phyloP scores from a whole-genome alignment of 768 basidiomycete species.

The Strobilomyces dryophilus region DNA sequence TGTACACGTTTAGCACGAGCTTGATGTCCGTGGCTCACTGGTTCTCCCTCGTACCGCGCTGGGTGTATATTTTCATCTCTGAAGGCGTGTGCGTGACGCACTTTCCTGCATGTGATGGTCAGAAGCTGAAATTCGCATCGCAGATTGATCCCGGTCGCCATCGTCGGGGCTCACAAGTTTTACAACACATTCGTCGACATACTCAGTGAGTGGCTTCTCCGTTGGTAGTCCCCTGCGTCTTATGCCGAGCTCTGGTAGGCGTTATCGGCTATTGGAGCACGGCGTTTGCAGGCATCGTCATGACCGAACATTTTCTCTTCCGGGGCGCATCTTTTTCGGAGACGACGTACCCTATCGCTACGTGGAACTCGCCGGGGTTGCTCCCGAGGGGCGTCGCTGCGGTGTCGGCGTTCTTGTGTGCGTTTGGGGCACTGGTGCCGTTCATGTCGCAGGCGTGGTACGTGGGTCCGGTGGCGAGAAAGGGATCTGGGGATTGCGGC shows the following conservation, averaged over 20 bases:
- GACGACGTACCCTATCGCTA: background rate
- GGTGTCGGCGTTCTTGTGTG: conserved; percentile 36
- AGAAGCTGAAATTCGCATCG: too few species aligned
- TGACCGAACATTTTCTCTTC: conserved; percentile 44
- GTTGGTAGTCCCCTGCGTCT: background rate
- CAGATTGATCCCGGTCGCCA: too few species aligned
- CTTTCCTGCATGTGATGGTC: too few species aligned
- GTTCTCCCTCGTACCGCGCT: background rate
- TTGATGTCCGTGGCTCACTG: background rate
- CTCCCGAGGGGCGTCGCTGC: conserved; percentile 44
- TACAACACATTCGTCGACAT: background rate
- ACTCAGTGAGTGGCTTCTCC: background rate
- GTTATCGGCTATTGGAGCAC: conserved; percentile 45
- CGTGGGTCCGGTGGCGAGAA: conserved; percentile 43
- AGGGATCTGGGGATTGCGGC: conserved; percentile 46
- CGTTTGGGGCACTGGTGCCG: conserved; percentile 38
- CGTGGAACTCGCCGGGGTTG: conserved; percentile 9
- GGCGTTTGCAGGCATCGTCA: conserved; percentile 35
- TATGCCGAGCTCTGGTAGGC: background rate
- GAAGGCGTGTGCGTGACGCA: too few species aligned
- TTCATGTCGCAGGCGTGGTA: conserved; percentile 55
- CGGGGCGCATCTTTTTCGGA: conserved; percentile 15
- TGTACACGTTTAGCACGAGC: conserved; percentile 45
- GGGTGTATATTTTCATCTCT: too few species aligned
- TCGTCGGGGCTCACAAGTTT: background rate